These are phyloP conservation scores for Schizopora paradoxa DNA, from an alignment of 1,284 basidiomycete genomes.

Conservation along the genomic window DNA sequence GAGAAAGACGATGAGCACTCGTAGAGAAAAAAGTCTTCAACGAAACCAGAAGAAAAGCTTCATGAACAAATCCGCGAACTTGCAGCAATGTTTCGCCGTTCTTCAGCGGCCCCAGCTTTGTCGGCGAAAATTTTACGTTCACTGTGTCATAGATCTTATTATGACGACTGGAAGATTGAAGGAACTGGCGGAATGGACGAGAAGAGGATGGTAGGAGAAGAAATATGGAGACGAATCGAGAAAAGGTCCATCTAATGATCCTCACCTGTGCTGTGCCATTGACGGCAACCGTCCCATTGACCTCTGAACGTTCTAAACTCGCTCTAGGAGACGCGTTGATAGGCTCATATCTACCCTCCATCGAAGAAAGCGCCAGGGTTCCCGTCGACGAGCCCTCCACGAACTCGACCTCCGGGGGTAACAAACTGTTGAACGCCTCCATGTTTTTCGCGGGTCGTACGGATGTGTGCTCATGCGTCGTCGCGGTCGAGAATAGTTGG, in stretches of 20 bases:
- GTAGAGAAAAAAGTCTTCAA: neutral
- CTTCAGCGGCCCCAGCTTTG: no score
- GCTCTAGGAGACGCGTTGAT: conserved; percentile 58
- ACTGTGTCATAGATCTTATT: no score
- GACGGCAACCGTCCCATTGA: conserved; percentile 26
- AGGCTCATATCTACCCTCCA: conserved; percentile 68
- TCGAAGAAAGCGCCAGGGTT: conserved; percentile 48
- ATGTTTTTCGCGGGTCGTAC: conserved; percentile 63
- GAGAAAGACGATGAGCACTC: no score
- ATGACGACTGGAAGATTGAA: no score
- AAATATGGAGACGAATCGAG: neutral
- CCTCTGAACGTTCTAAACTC: conserved; percentile 33
- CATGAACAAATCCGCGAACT: no score
- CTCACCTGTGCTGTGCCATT: neutral
- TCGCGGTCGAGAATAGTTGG: no score
- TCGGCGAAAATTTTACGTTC: no score
- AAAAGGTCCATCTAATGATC: neutral
- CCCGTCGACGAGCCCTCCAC: conserved; percentile 76
- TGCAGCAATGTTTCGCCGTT: no score
- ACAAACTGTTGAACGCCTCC: conserved; percentile 66
- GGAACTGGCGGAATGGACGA: neutral
- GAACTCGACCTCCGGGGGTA: conserved; percentile 73
- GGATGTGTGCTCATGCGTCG: conserved; percentile 47
- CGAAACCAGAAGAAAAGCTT: neutral
- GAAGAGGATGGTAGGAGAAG: neutral